These are phyloP conservation scores for Anacardium occidentale DNA, from an alignment of 345 rosid species.

Conservation along the genomic window DNA sequence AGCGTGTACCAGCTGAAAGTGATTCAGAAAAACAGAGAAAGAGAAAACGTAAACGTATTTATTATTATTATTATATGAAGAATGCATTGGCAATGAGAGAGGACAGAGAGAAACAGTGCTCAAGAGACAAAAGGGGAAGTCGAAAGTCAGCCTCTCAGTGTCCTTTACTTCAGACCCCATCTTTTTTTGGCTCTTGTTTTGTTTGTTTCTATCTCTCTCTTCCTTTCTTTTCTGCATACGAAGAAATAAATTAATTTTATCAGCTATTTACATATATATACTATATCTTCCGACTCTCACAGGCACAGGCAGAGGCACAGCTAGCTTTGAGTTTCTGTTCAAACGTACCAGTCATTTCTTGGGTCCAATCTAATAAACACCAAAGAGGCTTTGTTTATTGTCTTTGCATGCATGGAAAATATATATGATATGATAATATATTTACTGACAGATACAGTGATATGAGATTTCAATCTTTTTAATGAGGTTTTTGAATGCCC, in stretches of 20 bases:
- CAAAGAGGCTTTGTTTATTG: neutral
- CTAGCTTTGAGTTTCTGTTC: too few species aligned
- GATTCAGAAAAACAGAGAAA: neutral
- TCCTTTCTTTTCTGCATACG: neutral
- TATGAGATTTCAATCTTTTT: neutral
- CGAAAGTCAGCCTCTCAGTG: constrained; percentile 33
- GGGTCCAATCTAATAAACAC: too few species aligned
- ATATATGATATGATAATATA: neutral
- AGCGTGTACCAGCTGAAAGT: constrained; percentile 23
- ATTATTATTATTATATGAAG: too few species aligned
- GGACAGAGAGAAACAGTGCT: neutral
- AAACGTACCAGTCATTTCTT: too few species aligned
- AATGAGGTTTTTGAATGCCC: neutral
- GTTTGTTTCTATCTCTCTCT: neutral
- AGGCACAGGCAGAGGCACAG: neutral
- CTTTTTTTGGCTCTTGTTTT: constrained; percentile 24
- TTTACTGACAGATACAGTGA: neutral
- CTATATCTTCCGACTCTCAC: too few species aligned
- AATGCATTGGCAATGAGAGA: too few species aligned
- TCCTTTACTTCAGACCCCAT: constrained; percentile 17
- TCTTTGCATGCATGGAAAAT: constrained; percentile 1
- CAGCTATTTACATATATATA: too few species aligned
- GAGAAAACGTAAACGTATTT: too few species aligned
- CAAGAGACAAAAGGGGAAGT: constrained; percentile 50
- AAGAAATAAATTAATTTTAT: neutral